These are phyloP conservation scores for Tetragonia tetragonoides DNA, from an alignment of 148 eudicot species.

Conservation along the genomic window DNA sequence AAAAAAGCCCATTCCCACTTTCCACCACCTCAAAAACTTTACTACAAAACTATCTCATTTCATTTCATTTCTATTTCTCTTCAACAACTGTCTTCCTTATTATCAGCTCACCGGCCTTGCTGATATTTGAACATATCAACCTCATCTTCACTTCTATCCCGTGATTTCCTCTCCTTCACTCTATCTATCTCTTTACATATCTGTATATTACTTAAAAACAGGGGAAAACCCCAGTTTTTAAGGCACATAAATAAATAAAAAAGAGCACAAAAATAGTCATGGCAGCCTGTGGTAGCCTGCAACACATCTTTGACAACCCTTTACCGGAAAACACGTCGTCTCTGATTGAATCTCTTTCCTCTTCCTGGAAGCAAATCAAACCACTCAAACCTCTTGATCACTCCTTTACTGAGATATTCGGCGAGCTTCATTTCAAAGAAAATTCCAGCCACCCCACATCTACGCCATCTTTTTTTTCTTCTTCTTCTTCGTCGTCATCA, in stretches of 20 bases:
- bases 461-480: background rate
- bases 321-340: conserved; percentile 49
- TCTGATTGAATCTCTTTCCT: conserved; percentile 41
- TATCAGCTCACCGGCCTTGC: conserved; percentile 17
- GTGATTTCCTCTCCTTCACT: conserved; percentile 29
- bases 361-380: conserved; percentile 26
- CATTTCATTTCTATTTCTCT: background rate
- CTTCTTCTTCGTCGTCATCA: too few species aligned
- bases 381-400: conserved; percentile 43
- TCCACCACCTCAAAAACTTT: too few species aligned
- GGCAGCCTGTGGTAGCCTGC: conserved; percentile 70
- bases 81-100: background rate
- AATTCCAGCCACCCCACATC: conserved; percentile 9
- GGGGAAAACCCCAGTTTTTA: background rate
- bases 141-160: conserved; percentile 39
- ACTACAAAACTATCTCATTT: background rate
- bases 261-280: conserved; percentile 24
- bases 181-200: conserved; percentile 6
- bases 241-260: background rate
- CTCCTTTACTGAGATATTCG: conserved; percentile 65
- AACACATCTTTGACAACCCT: conserved; percentile 63
- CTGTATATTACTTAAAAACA: background rate
- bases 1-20: background rate
- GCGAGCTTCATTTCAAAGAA: conserved; percentile 59
- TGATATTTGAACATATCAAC: conserved; percentile 21